A percentile compares a stretch with the other conserved stretches of the same genome.
Conservation (phyloP, 305 asterid genomes). For the Withania somnifera region DNA sequence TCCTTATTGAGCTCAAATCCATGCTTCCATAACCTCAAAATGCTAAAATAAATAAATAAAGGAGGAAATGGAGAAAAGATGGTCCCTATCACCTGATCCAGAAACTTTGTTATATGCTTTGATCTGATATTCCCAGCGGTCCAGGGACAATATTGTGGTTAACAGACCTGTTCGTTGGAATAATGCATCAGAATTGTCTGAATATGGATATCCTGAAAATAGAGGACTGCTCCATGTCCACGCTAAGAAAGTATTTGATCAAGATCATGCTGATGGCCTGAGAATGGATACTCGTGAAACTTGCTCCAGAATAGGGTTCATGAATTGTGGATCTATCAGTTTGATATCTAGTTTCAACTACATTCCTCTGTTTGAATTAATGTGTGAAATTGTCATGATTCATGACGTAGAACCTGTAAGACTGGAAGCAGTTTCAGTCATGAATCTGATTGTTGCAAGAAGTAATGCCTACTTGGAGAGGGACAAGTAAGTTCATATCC, state of each 20-base stretch:
- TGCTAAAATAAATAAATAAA: not conserved
- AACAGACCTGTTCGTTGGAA: conserved; percentile 26
- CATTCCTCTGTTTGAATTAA: conserved; percentile 47
- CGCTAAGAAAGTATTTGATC: conserved; percentile 25
- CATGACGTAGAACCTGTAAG: conserved; percentile 36
- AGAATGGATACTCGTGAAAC: conserved; percentile 14
- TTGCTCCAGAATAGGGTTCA: conserved; percentile 15
- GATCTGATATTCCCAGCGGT: conserved; percentile 37
- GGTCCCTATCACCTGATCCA: not conserved
- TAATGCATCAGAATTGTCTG: conserved; percentile 17
- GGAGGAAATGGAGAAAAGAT: not conserved
- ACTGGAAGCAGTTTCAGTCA: conserved; percentile 59
- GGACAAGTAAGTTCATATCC: conserved; percentile 47
- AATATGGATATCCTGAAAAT: conserved; percentile 20
- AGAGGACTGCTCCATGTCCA: conserved; percentile 20
- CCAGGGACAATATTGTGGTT: conserved; percentile 65
- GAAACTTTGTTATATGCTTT: conserved; percentile 25
- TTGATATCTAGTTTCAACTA: conserved; percentile 36
- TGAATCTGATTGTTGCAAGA: conserved; percentile 68
- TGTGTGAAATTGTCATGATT: conserved; percentile 42
- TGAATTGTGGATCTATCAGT: conserved; percentile 14
- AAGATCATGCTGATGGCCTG: conserved; percentile 19
- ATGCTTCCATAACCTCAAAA: not conserved
- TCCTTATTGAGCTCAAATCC: not conserved
- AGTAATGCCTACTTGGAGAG: conserved; percentile 69